These are phyloP conservation scores for Camellia granthamiana DNA, from an alignment of 148 eudicot genomes.

Conservation along the genomic window DNA sequence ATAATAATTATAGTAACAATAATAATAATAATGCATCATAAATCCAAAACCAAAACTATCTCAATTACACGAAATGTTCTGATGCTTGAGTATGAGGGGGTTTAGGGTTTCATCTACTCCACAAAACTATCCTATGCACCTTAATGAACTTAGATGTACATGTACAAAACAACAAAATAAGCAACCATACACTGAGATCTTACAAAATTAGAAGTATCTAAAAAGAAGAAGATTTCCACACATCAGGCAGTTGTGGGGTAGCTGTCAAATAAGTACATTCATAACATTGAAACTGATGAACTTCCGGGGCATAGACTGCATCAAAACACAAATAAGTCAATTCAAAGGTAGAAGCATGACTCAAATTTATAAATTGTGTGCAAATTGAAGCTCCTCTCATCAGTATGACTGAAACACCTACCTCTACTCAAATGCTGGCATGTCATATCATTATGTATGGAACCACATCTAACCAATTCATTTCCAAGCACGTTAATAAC, in stretches of 20 bases:
- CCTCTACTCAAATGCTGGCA: not conserved
- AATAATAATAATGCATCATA: no score
- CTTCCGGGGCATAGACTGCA: not conserved
- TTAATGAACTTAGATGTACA: no score
- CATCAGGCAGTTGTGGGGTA: not conserved
- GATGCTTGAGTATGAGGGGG: no score
- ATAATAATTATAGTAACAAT: no score
- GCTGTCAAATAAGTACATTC: not conserved
- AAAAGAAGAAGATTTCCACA: not conserved
- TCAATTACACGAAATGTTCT: no score
- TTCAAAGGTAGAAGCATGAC: no score
- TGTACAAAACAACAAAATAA: no score
- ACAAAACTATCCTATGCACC: no score
- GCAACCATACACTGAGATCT: no score
- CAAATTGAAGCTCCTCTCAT: not conserved
- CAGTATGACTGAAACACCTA: not conserved
- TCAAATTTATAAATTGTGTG: not conserved
- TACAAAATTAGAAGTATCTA: not conserved
- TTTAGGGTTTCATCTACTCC: no score
- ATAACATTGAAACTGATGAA: not conserved
- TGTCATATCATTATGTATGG: not conserved
- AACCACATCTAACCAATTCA: constrained; percentile 17
- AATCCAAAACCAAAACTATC: no score
- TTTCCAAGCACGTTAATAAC: not conserved
- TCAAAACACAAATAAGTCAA: not conserved